Base-by-base conservation (phyloP, 1,139 yeast genomes). In the Pichia sp. region DNA sequence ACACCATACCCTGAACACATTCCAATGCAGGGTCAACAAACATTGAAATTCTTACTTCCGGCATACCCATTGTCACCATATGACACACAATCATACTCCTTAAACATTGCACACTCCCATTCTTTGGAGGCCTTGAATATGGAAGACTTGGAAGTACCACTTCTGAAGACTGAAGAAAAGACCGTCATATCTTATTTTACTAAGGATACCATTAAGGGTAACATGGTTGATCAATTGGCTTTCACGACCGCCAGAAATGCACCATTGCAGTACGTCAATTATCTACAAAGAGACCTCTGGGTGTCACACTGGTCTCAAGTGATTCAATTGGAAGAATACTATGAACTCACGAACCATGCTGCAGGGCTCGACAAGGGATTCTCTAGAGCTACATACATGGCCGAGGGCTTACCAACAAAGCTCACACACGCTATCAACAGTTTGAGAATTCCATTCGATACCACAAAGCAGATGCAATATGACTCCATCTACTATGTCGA, bases 231-330 rank as follows among this genome's bases (percentile, higher is more conserved):
- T 16, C 71, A 75, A 13, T 58, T 80, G 54, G 70, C 73, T 2
- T 58, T 87, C 29, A 61, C 75, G 34, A 88, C 72, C 59, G 75
- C 72, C 38, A 85, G 75, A 57, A 77, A 81, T 49, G 55, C 64
- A 30, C 94, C 97, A 10, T 55, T 87, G 44, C 62, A 76, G 12
- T 70, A 70, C 45, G 83, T 77, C 11, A 66, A 70, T 45, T 67
- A 64, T 42, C 66, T 86, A 42, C 66, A 74, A 46, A 74, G 97
- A 56, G 83, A 84, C 32, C 60, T 85, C 33, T 88, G 97, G 96
- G 69, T 87, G 35, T 77, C 85, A 2, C 87, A 80, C 50, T 77
- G 83, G 83, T 77, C 81, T 20, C 61, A 68, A 34, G 62, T 78
- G 5, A 53, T 77, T 11, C 75, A 81, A 37, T 64, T 78, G 44